Conservation (phyloP, 2,329 filamentous ascomycete genomes). For the Nemania sp. region DNA sequence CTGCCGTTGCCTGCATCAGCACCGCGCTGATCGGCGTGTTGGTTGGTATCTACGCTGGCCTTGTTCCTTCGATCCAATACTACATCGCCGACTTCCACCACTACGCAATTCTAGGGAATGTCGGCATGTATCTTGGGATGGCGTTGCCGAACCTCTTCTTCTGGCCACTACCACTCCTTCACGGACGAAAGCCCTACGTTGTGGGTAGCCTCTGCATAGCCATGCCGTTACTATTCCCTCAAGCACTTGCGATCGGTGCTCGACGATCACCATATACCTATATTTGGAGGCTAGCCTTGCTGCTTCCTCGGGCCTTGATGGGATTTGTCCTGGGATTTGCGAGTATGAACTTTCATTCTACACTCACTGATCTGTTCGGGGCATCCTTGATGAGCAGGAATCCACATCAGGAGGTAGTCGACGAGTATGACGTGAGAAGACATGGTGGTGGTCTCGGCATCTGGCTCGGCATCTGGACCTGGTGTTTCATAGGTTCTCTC, state of each 20-base stretch:
- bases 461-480: slow-evolving; percentile 81
- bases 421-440: slow-evolving; percentile 69
- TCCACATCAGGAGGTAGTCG: slow-evolving; percentile 73
- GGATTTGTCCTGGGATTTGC: slow-evolving; percentile 74
- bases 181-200: slow-evolving; percentile 79
- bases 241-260: slow-evolving; percentile 67
- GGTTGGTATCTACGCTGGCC: slow-evolving; percentile 75
- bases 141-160: slow-evolving; percentile 70
- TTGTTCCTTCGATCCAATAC: slow-evolving; percentile 80
- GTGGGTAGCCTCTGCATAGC: slow-evolving; percentile 69
- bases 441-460: slow-evolving; percentile 79
- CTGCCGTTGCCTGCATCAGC: slow-evolving; percentile 71
- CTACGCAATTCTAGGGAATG: slow-evolving; percentile 72
- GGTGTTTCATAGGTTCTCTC: slow-evolving; percentile 75
- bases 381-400: slow-evolving; percentile 73
- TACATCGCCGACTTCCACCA: slow-evolving; percentile 72
- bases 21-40: slow-evolving; percentile 73
- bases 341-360: slow-evolving; percentile 76
- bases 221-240: slow-evolving; percentile 75
- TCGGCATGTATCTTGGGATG: slow-evolving; percentile 71
- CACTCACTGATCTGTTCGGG: slow-evolving; percentile 75
- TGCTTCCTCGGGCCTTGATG: slow-evolving; percentile 67
- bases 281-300: slow-evolving; percentile 62
- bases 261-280: slow-evolving; percentile 60
- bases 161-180: slow-evolving; percentile 75